Evolutionary conservation across 768 basidiomycete species (phyloP), one percentile per base, ranked within the genome.

Genomic region (Ramaria rubella): DNA sequence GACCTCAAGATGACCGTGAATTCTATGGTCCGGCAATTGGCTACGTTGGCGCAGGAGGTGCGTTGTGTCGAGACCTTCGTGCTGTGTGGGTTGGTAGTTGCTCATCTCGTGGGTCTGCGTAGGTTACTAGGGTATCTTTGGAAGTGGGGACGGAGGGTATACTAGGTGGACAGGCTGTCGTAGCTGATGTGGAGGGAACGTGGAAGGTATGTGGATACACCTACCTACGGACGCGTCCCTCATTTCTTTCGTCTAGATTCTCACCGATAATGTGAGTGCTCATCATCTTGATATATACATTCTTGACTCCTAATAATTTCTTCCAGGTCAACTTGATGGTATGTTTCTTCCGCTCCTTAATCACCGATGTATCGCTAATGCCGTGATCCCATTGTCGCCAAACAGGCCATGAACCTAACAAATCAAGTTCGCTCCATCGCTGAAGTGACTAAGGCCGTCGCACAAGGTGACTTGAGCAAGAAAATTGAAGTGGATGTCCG

Each of bases 111-210:
- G 36, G n/a, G n/a, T n/a, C n/a, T n/a, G 61, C 61, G 51, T 72
- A 74, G 53, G 92, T 95, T n/a, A 92, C 90, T 14, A 78, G 92
- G 58, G 95, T 98, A 17, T 87, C 86, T 38, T 75, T 96, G 61
- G 94, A 96, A 69, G 92, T 94, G 61, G 92, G 92, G 43, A 92
- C 86, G 34, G 88, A 94, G 68, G 92, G 92, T 68, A 95, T 90
- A 48, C 77, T 97, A 68, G 94, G 94, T 48, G 94, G 94, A 17
- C 94, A 96, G 68, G 94, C 94, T 0, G 81, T 77, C 57, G 94
- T 95, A 0, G 86, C 88, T n/a, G 91, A 88, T 48, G 93, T 94
- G 0, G 86, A 93, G 67, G 93, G 93, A 52, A 92, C 91, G 77
- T 94, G 93, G 93, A 92, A 94, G 78, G 87, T 86, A 53, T 19